Percentiles rank a stretch among this genome's conserved stretches.
These are phyloP conservation scores for Acanthamoeba rhysodes DNA, from an alignment of 208 protist genomes.

Conservation along the genomic window DNA sequence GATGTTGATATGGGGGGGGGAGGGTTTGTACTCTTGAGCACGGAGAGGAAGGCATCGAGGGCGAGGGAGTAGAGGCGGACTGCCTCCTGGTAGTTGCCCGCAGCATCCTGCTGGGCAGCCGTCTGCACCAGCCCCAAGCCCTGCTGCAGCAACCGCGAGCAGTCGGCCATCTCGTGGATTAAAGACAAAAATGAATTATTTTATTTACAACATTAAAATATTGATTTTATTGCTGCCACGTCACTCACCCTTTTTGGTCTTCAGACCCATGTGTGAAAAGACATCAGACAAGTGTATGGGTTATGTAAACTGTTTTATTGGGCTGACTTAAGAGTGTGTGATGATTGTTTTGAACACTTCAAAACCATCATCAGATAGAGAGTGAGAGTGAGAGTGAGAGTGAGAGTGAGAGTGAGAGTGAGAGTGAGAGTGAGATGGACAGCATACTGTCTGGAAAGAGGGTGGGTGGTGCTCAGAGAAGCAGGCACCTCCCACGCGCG, in stretches of 20 bases:
- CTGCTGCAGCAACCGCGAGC: slow-evolving; percentile 60
- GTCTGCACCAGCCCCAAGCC: slow-evolving; percentile 59
- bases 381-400: too few relatives aligned
- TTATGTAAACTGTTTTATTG: too few relatives aligned
- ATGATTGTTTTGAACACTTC: background rate
- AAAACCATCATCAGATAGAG: background rate
- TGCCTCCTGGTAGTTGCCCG: slow-evolving; percentile 46
- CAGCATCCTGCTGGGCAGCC: slow-evolving; percentile 37
- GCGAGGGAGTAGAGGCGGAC: slow-evolving; percentile 71
- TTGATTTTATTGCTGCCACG: too few relatives aligned
- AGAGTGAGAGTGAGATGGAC: background rate
- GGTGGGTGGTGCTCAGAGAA: background rate
- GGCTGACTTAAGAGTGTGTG: too few relatives aligned
- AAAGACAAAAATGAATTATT: too few relatives aligned
- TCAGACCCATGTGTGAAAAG: too few relatives aligned
- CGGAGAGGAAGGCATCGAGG: slow-evolving; percentile 72
- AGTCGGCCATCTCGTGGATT: slow-evolving; percentile 70
- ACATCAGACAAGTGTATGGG: too few relatives aligned
- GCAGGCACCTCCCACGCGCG: background rate
- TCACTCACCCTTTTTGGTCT: too few relatives aligned
- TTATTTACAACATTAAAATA: too few relatives aligned
- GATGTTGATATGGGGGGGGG: background rate
- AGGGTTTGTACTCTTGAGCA: slow-evolving; percentile 26
- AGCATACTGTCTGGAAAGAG: background rate
- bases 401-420: too few relatives aligned